These are phyloP conservation scores for Torrubiellomyces zombiae DNA, from an alignment of 2,329 filamentous ascomycete species.

Conservation along the genomic window DNA sequence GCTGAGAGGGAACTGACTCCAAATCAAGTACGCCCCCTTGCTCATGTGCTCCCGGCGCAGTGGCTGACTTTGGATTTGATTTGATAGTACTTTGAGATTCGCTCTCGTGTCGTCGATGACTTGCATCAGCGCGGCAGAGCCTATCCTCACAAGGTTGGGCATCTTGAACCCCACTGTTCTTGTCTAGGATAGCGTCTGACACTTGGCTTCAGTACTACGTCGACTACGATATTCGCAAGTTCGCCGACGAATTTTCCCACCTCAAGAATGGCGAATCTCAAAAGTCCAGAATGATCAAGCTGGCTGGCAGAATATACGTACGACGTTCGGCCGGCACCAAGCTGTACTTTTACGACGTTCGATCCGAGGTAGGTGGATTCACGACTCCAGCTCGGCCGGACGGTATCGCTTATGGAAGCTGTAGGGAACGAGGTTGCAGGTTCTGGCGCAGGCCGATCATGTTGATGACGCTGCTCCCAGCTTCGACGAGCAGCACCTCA, in stretches of 20 bases:
- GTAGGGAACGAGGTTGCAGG: conserved; percentile 55
- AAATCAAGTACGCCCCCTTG: conserved; percentile 23
- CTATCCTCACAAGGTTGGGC: conserved; percentile 80
- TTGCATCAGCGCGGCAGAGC: conserved; percentile 24
- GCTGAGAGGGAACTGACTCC: conserved; percentile 38
- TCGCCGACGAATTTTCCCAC: conserved; percentile 58
- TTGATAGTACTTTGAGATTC: conserved; percentile 74
- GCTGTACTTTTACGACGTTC: conserved; percentile 72
- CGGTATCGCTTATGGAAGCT: neutral
- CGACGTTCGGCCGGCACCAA: conserved; percentile 70
- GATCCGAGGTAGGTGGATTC: conserved; percentile 15
- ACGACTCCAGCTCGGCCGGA: too few species aligned
- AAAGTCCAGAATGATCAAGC: conserved; percentile 55
- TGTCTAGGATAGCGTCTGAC: neutral
- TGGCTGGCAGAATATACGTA: conserved; percentile 81
- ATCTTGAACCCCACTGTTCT: conserved; percentile 2
- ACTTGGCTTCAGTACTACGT: conserved; percentile 49
- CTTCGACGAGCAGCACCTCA: conserved; percentile 80
- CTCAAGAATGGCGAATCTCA: conserved; percentile 79
- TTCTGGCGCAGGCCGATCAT: conserved; percentile 81
- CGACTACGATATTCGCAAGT: conserved; percentile 67
- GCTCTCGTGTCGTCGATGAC: conserved; percentile 54
- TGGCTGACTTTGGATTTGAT: conserved; percentile 1
- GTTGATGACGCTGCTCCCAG: conserved; percentile 44
- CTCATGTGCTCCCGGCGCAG: neutral